phyloP scores from a whole-genome alignment of 1,139 yeast species.

The Hemisphaericaspora xylofermentans region DNA sequence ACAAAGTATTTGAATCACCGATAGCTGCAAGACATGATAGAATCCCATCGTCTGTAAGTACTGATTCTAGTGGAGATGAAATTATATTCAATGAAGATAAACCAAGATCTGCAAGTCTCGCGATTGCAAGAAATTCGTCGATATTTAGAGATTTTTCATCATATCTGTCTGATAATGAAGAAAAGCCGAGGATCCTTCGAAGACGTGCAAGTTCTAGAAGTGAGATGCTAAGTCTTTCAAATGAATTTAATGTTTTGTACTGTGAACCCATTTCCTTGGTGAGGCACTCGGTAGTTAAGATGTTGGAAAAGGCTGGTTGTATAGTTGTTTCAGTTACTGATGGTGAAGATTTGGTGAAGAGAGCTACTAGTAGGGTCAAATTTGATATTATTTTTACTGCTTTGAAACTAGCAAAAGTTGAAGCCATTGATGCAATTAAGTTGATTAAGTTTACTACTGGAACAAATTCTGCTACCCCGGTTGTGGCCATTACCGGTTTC shows the following conservation, averaged over 20 bases:
- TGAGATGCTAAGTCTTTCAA: constrained; percentile 9
- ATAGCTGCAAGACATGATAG: constrained; percentile 31
- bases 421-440: constrained; percentile 74
- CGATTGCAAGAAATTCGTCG: constrained; percentile 1
- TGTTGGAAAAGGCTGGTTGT: constrained; percentile 73
- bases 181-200: constrained; percentile 52
- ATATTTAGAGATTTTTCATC: constrained; percentile 44
- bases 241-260: constrained; percentile 63
- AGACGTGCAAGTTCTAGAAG: constrained; percentile 54
- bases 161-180: constrained; percentile 71
- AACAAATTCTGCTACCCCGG: constrained; percentile 71
- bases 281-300: constrained; percentile 63
- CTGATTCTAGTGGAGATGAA: constrained; percentile 41
- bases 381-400: constrained; percentile 86
- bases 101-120: constrained; percentile 3
- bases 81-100: constrained; percentile 5
- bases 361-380: constrained; percentile 80
- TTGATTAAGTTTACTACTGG: constrained; percentile 76
- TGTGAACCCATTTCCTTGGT: constrained; percentile 89
- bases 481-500: constrained; percentile 74
- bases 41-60: constrained; percentile 34
- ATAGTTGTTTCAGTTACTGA: constrained; percentile 74
- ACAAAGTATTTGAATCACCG: constrained; percentile 23
- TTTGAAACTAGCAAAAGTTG: constrained; percentile 62
- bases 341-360: constrained; percentile 79